phyloP scores from a whole-genome alignment of 2,329 filamentous ascomycete genomes.

The Sarocladium strictum region DNA sequence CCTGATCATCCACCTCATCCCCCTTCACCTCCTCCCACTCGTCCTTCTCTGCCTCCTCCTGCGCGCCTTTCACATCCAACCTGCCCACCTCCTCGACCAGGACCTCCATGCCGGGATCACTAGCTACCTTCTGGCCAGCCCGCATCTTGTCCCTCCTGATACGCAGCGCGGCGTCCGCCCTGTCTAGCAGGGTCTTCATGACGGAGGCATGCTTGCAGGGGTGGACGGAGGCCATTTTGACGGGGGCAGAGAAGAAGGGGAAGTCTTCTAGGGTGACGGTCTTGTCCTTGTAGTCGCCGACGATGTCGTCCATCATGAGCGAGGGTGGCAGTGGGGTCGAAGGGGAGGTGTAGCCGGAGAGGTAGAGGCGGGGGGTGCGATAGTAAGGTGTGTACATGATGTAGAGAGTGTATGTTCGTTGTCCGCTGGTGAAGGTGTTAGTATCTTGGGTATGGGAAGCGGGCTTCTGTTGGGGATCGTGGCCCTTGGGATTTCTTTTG shows the following conservation, averaged over 20 bases:
- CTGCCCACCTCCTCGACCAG: constrained; percentile 75
- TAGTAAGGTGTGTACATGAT: constrained; percentile 98
- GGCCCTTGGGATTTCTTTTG: too few relatives aligned
- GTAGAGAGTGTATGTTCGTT: constrained; percentile 95
- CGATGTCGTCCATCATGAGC: constrained; percentile 94
- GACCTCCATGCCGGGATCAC: constrained; percentile 63
- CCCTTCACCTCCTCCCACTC: constrained; percentile 63
- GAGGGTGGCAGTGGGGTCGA: constrained; percentile 77
- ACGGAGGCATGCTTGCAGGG: constrained; percentile 96
- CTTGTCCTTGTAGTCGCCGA: constrained; percentile 96
- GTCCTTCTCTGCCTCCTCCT: constrained; percentile 37
- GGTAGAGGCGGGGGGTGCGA: constrained; percentile 88
- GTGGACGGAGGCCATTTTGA: constrained; percentile 96
- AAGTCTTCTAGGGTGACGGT: constrained; percentile 98
- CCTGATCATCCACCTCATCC: constrained; percentile 58
- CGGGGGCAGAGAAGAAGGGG: constrained; percentile 81
- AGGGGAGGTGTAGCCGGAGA: constrained; percentile 78
- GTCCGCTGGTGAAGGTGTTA: constrained; percentile 49
- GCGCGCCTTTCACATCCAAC: constrained; percentile 50
- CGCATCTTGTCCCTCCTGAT: constrained; percentile 77
- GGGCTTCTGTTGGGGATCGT: not conserved
- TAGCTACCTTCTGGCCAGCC: constrained; percentile 41
- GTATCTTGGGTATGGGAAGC: constrained; percentile 11
- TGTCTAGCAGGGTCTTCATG: constrained; percentile 96
- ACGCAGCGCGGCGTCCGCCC: constrained; percentile 88